Evolutionary conservation across 495 filamentous ascomycete species (phyloP), one percentile per base, ranked within the genome.

Genomic region (Neurospora discreta): DNA sequence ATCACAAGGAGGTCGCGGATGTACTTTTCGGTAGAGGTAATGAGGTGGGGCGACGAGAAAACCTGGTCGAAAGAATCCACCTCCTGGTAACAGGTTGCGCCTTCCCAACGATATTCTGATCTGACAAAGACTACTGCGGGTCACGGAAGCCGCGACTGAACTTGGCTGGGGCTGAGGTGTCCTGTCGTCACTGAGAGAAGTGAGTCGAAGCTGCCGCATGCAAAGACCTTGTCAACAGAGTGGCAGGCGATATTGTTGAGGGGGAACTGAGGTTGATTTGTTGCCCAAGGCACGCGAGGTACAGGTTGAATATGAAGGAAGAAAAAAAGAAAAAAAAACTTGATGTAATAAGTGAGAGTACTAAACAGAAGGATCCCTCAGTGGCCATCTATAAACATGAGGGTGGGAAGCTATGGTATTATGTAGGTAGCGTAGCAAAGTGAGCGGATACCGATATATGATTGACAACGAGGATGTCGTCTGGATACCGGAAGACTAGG

Each of bases 381-480:
- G 26, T 65, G 46, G 46, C 26, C 46, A 30, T 58, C 13, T 58
- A 15, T 23, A 26, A 26, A 26, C 46, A 26, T 15, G 46, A 26
- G 11, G 46, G 26, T 40, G 68, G 69, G 33, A 71, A 52, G 69
- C 42, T 75, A 77, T 76, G 73, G 75, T 73, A 76, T 70, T 65
- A 33, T 33, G 26, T 65, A 65, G 52, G 52, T 7, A 65, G 52
- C 26, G 26, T 65, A 65, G 26, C 52, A 65, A 33, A 30, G 18
- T 33, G 26, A 75, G 74, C 39, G 67, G 69, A 36, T 60, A 70
- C 20, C n/a, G 71, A 75, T 72, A 75, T 77, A 74, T 76, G 77
- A 79, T 76, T 77, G 77, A 75, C 77, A 67, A 60, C 75, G 74
- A 75, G 74, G 75, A 74, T 74, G 70, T 68, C 40, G 67, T 65